Base-by-base conservation (phyloP, 2,329 filamentous ascomycete genomes). In the Fusarium sp. region DNA sequence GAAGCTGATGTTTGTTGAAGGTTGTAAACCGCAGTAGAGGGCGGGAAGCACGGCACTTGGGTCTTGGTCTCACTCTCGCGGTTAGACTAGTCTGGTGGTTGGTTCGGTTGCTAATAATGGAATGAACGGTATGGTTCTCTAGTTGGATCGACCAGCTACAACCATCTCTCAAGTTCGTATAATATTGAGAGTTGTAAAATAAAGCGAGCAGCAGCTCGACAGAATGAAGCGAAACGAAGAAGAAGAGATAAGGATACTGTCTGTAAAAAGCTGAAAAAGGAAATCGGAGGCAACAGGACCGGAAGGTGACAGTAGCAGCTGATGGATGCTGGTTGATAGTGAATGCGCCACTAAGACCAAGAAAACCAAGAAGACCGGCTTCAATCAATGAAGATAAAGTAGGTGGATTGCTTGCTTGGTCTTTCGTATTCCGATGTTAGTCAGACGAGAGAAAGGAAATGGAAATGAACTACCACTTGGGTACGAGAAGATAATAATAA, bases 361-460 rank as follows among this genome's bases (percentile, higher is more conserved):
- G 71, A 74, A 74, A 63, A 72, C 67, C 61, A 54, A 53, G 71
- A 74, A 74, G 69, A 74, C 71, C 71, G 40, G 71, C 71, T 74
- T 72, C 69, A 67, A 61, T 66, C 49, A 42, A 54, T 64, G 34
- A 37, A 37, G 34, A n/a, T n/a, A 37, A 16, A 52, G 25, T 65
- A 40, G 41, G 55, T 65, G 29, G 34, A 44, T 49, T 47, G 57
- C 25, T 37, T 37, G 34, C 10, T 37, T 57, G 56, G n/a, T 53
- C 34, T 42, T 40, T 59, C 32, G 63, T 69, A 52, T 42, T 61
- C 57, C 48, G 46, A 47, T 34, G 57, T 70, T 57, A 57, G 57
- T 67, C 22, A 57, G 40, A 69, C 32, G 40, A 57, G 22, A 41
- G 34, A 71, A 64, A n/a, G 18, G 25, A 18, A 62, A 46, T n/a